phyloP scores from a whole-genome alignment of 2,329 filamentous ascomycete species.

The Fusarium dlaminii region DNA sequence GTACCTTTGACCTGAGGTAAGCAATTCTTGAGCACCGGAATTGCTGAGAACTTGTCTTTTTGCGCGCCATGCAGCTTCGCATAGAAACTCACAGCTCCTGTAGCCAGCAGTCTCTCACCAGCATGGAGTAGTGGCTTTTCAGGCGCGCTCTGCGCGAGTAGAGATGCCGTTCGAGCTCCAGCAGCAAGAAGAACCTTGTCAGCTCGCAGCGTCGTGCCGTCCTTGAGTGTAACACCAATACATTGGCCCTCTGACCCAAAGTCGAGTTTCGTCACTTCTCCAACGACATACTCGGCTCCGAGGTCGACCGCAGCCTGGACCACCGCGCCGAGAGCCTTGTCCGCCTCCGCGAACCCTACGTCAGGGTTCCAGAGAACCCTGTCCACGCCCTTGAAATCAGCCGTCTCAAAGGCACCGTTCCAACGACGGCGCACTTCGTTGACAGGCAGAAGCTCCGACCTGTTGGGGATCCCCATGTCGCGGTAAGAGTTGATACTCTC shows the following conservation, averaged over 20 bases:
- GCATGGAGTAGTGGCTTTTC: conserved; percentile 61
- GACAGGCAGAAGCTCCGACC: conserved; percentile 53
- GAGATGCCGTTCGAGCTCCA: conserved; percentile 64
- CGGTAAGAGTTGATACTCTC: conserved; percentile 54
- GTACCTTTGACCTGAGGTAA: conserved; percentile 54
- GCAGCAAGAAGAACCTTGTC: conserved; percentile 64
- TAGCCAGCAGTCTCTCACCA: conserved; percentile 64
- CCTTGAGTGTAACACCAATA: conserved; percentile 58
- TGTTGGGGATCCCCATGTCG: conserved; percentile 51
- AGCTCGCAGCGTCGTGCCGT: conserved; percentile 58
- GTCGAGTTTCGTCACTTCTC: conserved; percentile 56
- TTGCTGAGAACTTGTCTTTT: conserved; percentile 56
- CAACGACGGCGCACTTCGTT: conserved; percentile 64
- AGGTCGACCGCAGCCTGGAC: conserved; percentile 61
- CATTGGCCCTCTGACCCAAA: conserved; percentile 59
- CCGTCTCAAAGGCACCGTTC: conserved; percentile 65
- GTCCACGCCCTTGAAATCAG: conserved; percentile 64
- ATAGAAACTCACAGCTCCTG: conserved; percentile 59
- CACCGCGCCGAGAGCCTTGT: conserved; percentile 64
- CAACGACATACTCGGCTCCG: conserved; percentile 65
- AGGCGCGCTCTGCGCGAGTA: conserved; percentile 62
- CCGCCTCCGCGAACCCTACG: conserved; percentile 68
- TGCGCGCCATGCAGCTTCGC: conserved; percentile 55
- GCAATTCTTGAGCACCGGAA: conserved; percentile 64
- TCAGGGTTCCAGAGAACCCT: conserved; percentile 66